Base-by-base conservation (phyloP, 2,329 filamentous ascomycete genomes). In the Trichoderma koningii region DNA sequence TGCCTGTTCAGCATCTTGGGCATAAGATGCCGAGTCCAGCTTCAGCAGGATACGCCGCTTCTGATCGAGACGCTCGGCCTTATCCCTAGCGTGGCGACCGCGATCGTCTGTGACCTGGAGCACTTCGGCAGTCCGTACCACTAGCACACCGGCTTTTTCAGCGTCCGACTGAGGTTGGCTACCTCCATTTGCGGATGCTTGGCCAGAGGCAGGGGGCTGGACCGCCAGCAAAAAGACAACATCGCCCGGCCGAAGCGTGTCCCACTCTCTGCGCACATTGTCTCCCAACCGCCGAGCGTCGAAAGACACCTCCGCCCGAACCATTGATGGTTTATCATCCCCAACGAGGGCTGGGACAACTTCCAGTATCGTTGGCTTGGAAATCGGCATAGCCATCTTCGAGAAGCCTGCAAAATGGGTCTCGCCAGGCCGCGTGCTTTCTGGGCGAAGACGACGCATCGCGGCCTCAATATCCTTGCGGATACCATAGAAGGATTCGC, bases 401-500 rank as follows among this genome's bases (percentile, higher is more conserved):
- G 94, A 96, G 71, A 91, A 93, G 0, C 95, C 94, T 14, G 89
- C 83, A 73, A 98, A 98, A 5, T 80, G 82, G 0, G 85, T 89
- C 68, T 87, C 85, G n/a, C 89, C 90, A 44, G 85, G 81, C 47
- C 84, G 84, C 66, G 82, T 83, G 23, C 80, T 73, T 69, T 88
- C 86, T 2, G 94, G 93, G 69, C 89, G 87, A 66, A 99, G 79
- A 52, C 92, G 88, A 72, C 90, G 91, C 57, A 98, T 75, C 7
- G 90, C 87, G 55, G 91, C 86, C 74, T 97, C 92, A 65, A 99
- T 87, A 74, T 99, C 92, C 72, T 93, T 94, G 52, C 93, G 87
- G 66, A 99, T 94, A 66, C 92, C 91, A 75, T 96, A 98, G 75
- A 98, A 97, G 0, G 94, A 86, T 76, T 99, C 95, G 66, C 89